These are phyloP conservation scores for Cymbopogon flexuosus DNA, from an alignment of 202 grass and related monocot genomes.

Conservation along the genomic window DNA sequence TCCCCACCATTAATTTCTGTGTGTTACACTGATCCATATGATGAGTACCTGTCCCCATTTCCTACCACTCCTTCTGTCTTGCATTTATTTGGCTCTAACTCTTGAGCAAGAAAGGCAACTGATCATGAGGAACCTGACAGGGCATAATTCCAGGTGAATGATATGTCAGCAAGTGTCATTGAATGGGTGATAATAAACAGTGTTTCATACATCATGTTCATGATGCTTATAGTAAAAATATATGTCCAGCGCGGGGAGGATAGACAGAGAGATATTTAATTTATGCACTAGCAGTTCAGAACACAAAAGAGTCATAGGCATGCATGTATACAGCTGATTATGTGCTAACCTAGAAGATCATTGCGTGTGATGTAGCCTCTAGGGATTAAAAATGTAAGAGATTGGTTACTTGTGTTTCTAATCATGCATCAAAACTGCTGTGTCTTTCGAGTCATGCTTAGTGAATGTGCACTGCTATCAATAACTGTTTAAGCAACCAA, in stretches of 20 bases:
- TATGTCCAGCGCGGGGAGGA: neutral
- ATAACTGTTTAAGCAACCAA: neutral
- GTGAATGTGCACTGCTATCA: neutral
- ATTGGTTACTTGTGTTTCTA: neutral
- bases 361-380: neutral
- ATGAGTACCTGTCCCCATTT: constrained; percentile 23
- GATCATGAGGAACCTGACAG: constrained; percentile 43
- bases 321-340: neutral
- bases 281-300: neutral
- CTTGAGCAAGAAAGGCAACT: constrained; percentile 40
- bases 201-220: constrained; percentile 16
- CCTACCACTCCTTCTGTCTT: constrained; percentile 36
- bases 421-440: neutral
- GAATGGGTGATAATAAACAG: constrained; percentile 20
- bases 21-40: constrained; percentile 24
- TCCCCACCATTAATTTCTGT: constrained; percentile 27
- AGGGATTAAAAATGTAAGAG: neutral
- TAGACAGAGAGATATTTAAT: neutral
- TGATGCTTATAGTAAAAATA: neutral
- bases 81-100: constrained; percentile 56
- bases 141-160: constrained; percentile 48
- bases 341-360: neutral
- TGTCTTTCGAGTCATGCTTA: neutral
- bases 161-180: constrained; percentile 37
- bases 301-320: neutral